Conservation (phyloP, 805 yeast genomes). For the Pichia californica region DNA sequence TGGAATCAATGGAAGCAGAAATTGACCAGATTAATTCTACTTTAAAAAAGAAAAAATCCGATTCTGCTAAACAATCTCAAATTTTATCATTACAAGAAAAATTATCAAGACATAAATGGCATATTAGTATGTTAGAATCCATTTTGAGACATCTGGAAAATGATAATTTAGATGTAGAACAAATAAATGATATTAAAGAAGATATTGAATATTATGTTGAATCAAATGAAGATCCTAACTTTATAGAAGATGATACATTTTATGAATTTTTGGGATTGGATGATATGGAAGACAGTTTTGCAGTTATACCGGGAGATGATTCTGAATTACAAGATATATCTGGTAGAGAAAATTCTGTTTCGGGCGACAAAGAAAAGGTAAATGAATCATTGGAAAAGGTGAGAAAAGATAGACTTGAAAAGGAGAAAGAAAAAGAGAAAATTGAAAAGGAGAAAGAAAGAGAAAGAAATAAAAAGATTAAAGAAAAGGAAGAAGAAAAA, state of each 20-base stretch:
- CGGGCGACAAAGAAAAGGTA: constrained; percentile 6
- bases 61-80: constrained; percentile 46
- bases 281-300: constrained; percentile 34
- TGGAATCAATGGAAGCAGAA: constrained; percentile 71
- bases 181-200: constrained; percentile 70
- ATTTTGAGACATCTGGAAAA: constrained; percentile 72
- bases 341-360: constrained; percentile 3
- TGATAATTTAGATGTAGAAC: constrained; percentile 72
- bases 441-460: background rate
- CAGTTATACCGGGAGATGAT: constrained; percentile 19
- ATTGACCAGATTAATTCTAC: constrained; percentile 47
- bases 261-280: constrained; percentile 80
- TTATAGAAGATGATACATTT: constrained; percentile 87
- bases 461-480: background rate
- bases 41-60: constrained; percentile 51
- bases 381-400: constrained; percentile 1
- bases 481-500: background rate
- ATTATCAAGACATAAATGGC: constrained; percentile 72
- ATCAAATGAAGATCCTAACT: constrained; percentile 86
- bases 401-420: too few species aligned
- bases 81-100: constrained; percentile 57
- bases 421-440: constrained; percentile 4
- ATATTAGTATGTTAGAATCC: constrained; percentile 69
- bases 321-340: background rate
- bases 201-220: constrained; percentile 92